These are phyloP conservation scores for Xylariaceae sp. DNA, from an alignment of 2,329 filamentous ascomycete species.

Conservation along the genomic window DNA sequence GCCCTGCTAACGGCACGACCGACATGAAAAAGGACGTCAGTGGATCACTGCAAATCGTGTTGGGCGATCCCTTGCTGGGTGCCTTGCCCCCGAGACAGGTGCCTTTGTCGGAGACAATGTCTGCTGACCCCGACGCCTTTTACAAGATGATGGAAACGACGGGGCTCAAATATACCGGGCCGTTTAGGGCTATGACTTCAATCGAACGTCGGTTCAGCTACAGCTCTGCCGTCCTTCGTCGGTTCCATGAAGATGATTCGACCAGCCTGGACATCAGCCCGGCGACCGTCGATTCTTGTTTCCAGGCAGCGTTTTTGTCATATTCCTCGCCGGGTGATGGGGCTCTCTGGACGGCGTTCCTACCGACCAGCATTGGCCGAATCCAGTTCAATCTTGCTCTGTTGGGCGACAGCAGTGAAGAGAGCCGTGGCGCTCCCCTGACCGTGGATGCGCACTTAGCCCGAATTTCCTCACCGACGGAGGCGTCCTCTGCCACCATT, in stretches of 20 bases:
- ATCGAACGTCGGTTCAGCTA: slow-evolving; percentile 34
- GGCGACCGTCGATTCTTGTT: slow-evolving; percentile 37
- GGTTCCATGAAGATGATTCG: slow-evolving; percentile 33
- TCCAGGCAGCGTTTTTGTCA: slow-evolving; percentile 39
- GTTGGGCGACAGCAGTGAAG: slow-evolving; percentile 14
- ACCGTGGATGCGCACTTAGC: slow-evolving; percentile 30
- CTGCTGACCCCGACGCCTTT: slow-evolving; percentile 31
- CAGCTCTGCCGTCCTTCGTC: slow-evolving; percentile 28
- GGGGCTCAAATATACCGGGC: slow-evolving; percentile 36
- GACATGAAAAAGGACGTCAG: slow-evolving; percentile 35
- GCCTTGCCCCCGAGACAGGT: slow-evolving; percentile 25
- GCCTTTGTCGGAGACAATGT: slow-evolving; percentile 29
- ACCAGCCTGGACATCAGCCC: slow-evolving; percentile 35
- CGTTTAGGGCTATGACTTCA: slow-evolving; percentile 32
- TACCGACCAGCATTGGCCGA: slow-evolving; percentile 32
- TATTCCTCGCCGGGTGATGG: slow-evolving; percentile 37
- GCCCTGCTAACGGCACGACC: slow-evolving; percentile 27
- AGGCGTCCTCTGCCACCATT: slow-evolving; percentile 28
- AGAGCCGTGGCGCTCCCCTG: slow-evolving; percentile 22
- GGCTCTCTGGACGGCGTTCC: slow-evolving; percentile 39
- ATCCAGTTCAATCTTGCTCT: slow-evolving; percentile 35
- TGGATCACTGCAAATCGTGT: slow-evolving; percentile 29
- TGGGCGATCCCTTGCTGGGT: slow-evolving; percentile 25
- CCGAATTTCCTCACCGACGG: slow-evolving; percentile 9
- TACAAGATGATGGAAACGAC: slow-evolving; percentile 38